These are phyloP conservation scores for Monosporozyma siamensis DNA, from an alignment of 805 yeast species.

Conservation along the genomic window DNA sequence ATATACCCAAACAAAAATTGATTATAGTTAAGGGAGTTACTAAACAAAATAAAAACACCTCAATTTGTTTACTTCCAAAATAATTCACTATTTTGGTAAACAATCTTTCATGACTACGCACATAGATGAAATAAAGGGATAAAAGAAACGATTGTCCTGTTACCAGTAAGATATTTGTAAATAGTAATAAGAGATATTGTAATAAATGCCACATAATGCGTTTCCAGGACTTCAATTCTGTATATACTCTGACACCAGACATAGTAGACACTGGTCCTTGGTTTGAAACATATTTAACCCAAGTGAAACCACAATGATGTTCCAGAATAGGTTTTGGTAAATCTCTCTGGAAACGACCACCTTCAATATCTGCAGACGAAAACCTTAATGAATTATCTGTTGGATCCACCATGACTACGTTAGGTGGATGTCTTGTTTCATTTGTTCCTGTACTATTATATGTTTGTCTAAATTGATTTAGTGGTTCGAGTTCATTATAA, in stretches of 20 bases:
- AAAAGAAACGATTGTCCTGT: slow-evolving; percentile 31
- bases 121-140: slow-evolving; percentile 35
- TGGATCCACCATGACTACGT: slow-evolving; percentile 15
- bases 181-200: background rate
- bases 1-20: slow-evolving; percentile 14
- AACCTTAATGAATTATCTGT: slow-evolving; percentile 17
- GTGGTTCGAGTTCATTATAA: slow-evolving; percentile 3
- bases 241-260: background rate
- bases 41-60: slow-evolving; percentile 23
- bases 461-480: background rate
- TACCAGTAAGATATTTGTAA: slow-evolving; percentile 3
- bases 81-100: slow-evolving; percentile 27
- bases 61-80: slow-evolving; percentile 29
- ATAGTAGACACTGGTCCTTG: background rate
- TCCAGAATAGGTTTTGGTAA: slow-evolving; percentile 4
- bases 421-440: background rate
- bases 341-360: background rate
- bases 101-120: slow-evolving; percentile 29
- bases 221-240: background rate
- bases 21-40: slow-evolving; percentile 27
- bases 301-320: slow-evolving; percentile 7
- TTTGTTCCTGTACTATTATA: background rate
- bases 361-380: slow-evolving; percentile 10
- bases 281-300: slow-evolving; percentile 7
- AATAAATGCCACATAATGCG: slow-evolving; percentile 1